A percentile compares a stretch with the other conserved stretches of the same genome.
phyloP scores from a whole-genome alignment of 106 monocot genomes.

The Dioscorea dumetorum region DNA sequence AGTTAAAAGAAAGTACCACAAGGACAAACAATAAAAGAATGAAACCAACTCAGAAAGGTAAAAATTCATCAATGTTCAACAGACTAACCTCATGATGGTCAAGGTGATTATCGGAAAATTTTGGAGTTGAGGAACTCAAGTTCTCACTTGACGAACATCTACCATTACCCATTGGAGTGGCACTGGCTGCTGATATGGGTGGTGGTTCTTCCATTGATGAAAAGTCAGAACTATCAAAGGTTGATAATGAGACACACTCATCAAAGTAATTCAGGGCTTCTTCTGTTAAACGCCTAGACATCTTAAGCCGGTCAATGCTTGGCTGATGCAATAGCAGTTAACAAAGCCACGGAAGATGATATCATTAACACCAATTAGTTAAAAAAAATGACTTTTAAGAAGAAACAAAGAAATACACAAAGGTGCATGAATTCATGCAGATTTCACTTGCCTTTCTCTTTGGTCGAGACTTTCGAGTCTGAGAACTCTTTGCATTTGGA shows the following conservation, averaged over 20 bases:
- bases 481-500: constrained; percentile 24
- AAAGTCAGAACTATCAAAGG: constrained; percentile 73
- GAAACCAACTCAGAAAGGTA: not conserved
- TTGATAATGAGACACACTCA: constrained; percentile 86
- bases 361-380: not conserved
- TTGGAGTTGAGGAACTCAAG: constrained; percentile 5
- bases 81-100: constrained; percentile 30
- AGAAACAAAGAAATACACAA: not conserved
- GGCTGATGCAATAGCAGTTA: constrained; percentile 17
- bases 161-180: constrained; percentile 11
- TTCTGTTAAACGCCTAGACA: constrained; percentile 57
- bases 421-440: not conserved
- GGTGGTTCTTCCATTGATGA: constrained; percentile 64
- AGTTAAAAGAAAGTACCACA: not conserved
- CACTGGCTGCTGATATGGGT: constrained; percentile 3
- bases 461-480: constrained; percentile 22
- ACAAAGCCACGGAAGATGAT: not conserved
- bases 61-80: not conserved
- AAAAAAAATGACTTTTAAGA: not conserved
- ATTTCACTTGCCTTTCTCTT: constrained; percentile 32
- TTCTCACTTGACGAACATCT: constrained; percentile 9
- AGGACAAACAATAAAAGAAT: not conserved
- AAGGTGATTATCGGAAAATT: constrained; percentile 1
- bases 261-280: constrained; percentile 89
- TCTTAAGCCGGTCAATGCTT: constrained; percentile 48